Evolutionary conservation across 1,139 yeast genomes (phyloP).

Genomic region (Kodamaea sp.): DNA sequence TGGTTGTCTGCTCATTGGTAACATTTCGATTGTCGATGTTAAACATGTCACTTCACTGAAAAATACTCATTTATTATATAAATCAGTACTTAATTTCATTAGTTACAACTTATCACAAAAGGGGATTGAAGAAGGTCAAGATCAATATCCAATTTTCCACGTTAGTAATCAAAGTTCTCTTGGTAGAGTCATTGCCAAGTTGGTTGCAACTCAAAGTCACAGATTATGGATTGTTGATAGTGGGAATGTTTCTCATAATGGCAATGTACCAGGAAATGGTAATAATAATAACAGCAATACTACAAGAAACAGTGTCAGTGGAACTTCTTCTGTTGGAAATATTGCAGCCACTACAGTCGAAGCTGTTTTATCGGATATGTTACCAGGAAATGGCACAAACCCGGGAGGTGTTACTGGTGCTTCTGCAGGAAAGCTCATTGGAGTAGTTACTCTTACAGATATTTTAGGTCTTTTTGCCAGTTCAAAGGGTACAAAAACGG

Average conservation of each 20-base stretch:
- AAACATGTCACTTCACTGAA: constrained; percentile 80
- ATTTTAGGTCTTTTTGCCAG: constrained; percentile 77
- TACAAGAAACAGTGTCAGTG: background rate
- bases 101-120: constrained; percentile 81
- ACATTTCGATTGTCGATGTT: constrained; percentile 91
- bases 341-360: constrained; percentile 24
- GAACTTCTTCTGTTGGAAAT: constrained; percentile 7
- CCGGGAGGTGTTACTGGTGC: constrained; percentile 28
- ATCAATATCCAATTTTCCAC: constrained; percentile 94
- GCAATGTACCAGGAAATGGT: background rate
- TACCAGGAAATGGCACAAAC: constrained; percentile 11
- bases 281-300: constrained; percentile 2
- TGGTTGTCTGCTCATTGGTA: constrained; percentile 72
- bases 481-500: constrained; percentile 60
- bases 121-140: constrained; percentile 92
- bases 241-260: constrained; percentile 8
- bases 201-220: constrained; percentile 93
- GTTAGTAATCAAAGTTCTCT: constrained; percentile 75
- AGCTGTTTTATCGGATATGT: constrained; percentile 16
- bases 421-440: constrained; percentile 70
- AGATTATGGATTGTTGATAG: constrained; percentile 89
- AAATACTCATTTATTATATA: constrained; percentile 74
- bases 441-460: constrained; percentile 90
- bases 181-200: constrained; percentile 86
- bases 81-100: constrained; percentile 82